Conservation (phyloP, 805 yeast genomes). For the Naumovozyma castellii region DNA sequence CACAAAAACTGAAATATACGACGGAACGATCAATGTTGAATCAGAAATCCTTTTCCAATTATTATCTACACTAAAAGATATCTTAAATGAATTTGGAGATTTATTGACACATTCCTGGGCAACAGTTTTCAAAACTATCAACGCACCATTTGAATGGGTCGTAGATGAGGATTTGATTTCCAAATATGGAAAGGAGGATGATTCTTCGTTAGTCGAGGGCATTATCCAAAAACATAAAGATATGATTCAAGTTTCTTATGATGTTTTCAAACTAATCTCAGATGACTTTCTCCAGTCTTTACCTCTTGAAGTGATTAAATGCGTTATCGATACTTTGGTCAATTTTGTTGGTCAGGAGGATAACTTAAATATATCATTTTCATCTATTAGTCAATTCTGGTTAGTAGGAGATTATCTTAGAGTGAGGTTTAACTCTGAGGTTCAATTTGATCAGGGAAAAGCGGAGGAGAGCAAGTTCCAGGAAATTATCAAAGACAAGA, state of each 20-base stretch:
- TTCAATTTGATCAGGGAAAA: conserved; percentile 1
- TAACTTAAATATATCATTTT: conserved; percentile 82
- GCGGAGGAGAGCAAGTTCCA: conserved; percentile 6
- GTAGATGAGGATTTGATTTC: conserved; percentile 14
- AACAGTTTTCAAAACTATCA: conserved; percentile 49
- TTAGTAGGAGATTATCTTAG: conserved; percentile 69
- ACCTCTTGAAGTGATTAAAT: conserved; percentile 54
- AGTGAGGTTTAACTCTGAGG: conserved; percentile 7
- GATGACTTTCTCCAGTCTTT: conserved; percentile 74
- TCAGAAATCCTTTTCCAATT: conserved; percentile 56
- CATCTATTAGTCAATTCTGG: conserved; percentile 90
- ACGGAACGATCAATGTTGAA: conserved; percentile 41
- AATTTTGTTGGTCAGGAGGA: conserved; percentile 60
- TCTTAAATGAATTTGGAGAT: conserved; percentile 73
- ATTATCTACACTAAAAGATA: conserved; percentile 53
- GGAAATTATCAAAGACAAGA: conserved; percentile 12
- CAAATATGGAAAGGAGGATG: conserved; percentile 15
- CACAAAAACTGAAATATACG: conserved; percentile 28
- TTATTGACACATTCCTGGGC: conserved; percentile 62
- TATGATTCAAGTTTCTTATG: conserved; percentile 59
- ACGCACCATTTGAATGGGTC: conserved; percentile 45
- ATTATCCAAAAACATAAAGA: conserved; percentile 40
- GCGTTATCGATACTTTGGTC: conserved; percentile 60
- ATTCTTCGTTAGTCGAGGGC: conserved; percentile 24
- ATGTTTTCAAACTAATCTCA: conserved; percentile 69